Percentiles rank a stretch among this genome's conserved stretches.
These are phyloP conservation scores for Chaetomiaceae sp. DNA, from an alignment of 2,329 filamentous ascomycete genomes.

Conservation along the genomic window DNA sequence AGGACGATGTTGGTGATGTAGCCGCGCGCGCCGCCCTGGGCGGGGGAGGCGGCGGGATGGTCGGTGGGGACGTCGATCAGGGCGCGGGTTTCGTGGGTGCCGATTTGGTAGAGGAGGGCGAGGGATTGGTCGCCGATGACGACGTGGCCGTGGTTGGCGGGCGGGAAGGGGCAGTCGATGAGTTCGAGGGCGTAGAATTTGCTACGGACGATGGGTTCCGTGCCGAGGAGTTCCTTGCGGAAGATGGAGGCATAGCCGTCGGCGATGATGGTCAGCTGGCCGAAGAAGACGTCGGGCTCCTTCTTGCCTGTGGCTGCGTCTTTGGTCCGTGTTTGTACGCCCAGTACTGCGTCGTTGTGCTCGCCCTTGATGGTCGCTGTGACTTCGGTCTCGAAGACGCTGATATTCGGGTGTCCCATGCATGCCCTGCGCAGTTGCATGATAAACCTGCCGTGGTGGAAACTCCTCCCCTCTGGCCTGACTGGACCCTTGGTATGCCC, in stretches of 20 bases:
- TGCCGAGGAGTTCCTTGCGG: constrained; percentile 69
- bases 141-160: constrained; percentile 77
- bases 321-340: constrained; percentile 69
- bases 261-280: constrained; percentile 77
- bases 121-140: constrained; percentile 73
- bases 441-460: constrained; percentile 95
- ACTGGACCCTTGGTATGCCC: constrained; percentile 28
- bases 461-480: constrained; percentile 69
- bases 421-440: constrained; percentile 74
- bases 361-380: constrained; percentile 68
- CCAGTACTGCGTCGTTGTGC: constrained; percentile 67
- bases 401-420: constrained; percentile 73
- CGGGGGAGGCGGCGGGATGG: constrained; percentile 66
- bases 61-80: constrained; percentile 83
- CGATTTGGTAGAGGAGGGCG: constrained; percentile 93
- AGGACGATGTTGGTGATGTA: constrained; percentile 76
- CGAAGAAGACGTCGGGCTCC: constrained; percentile 75
- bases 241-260: constrained; percentile 94
- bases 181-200: constrained; percentile 95
- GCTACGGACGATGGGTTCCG: constrained; percentile 66
- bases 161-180: constrained; percentile 76
- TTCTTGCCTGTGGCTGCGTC: constrained; percentile 54
- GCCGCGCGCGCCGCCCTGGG: constrained; percentile 75
- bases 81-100: constrained; percentile 85
- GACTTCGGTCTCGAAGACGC: constrained; percentile 84